Percentiles rank a stretch among this genome's conserved stretches.
phyloP scores from a whole-genome alignment of 257 asterid species.

The Rehmannia glutinosa region DNA sequence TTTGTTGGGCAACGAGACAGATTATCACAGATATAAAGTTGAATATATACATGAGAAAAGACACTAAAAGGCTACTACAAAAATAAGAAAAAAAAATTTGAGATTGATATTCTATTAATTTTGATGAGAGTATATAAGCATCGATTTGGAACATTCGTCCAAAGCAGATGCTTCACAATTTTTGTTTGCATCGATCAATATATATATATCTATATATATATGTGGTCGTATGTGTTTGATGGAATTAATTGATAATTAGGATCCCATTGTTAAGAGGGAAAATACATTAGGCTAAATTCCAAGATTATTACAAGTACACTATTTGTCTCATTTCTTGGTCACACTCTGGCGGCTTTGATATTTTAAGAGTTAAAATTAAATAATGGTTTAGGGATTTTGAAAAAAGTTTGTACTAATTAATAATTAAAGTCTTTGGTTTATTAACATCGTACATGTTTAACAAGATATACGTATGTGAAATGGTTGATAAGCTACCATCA shows the following conservation, averaged over 20 bases:
- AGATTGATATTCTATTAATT: neutral
- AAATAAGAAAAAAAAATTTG: neutral
- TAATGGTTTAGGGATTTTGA: no score
- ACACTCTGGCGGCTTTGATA: neutral
- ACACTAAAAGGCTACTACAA: neutral
- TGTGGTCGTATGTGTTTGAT: neutral
- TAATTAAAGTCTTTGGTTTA: no score
- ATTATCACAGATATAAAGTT: neutral
- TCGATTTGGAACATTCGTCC: conserved; percentile 1
- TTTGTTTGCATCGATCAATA: neutral
- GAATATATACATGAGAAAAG: neutral
- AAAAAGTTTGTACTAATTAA: no score
- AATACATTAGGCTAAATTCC: conserved; percentile 15
- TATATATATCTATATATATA: no score
- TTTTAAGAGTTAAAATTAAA: neutral
- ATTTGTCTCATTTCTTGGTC: conserved; percentile 12
- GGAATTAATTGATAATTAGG: neutral
- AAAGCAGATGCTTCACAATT: conserved; percentile 10
- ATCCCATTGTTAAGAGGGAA: neutral
- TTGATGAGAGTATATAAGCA: neutral
- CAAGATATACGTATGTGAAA: no score
- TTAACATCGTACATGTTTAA: no score
- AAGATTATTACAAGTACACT: neutral
- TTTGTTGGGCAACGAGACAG: neutral
- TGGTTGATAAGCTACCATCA: no score